Evolutionary conservation across 768 basidiomycete genomes (phyloP).

Genomic region (Pleurotus cornucopiae): DNA sequence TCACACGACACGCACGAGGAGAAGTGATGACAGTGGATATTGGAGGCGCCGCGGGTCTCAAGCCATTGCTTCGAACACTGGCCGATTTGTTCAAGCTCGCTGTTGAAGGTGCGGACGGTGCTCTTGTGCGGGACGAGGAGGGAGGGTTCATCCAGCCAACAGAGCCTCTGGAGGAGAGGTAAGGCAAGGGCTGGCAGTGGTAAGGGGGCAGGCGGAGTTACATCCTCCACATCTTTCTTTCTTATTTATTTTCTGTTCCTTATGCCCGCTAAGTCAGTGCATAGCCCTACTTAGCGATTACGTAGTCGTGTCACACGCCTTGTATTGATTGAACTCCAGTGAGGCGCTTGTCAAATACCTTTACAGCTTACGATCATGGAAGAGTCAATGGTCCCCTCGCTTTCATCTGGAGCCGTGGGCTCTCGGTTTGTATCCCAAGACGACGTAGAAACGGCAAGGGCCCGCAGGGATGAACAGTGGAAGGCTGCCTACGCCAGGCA

Average conservation of each 20-base stretch:
- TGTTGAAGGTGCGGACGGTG: slow-evolving; percentile 29
- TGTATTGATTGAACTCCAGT: not conserved
- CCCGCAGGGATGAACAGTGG: slow-evolving; percentile 80
- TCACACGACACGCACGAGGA: slow-evolving; percentile 50
- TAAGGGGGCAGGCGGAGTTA: not conserved
- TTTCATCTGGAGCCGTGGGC: slow-evolving; percentile 69
- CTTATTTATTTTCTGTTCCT: not conserved
- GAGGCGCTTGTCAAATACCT: slow-evolving; percentile 1
- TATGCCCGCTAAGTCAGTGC: too few relatives aligned
- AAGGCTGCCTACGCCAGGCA: slow-evolving; percentile 85
- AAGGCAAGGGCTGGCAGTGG: not conserved
- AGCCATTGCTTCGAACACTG: slow-evolving; percentile 25
- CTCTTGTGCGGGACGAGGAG: slow-evolving; percentile 26
- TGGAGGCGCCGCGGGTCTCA: slow-evolving; percentile 37
- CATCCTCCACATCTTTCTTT: not conserved
- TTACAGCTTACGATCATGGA: slow-evolving; percentile 38
- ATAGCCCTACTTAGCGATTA: too few relatives aligned
- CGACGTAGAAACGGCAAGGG: slow-evolving; percentile 71
- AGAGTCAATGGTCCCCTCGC: slow-evolving; percentile 62
- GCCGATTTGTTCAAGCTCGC: slow-evolving; percentile 27
- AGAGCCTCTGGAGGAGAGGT: not conserved
- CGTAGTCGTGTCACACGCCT: not conserved
- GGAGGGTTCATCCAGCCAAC: slow-evolving; percentile 20
- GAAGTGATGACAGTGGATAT: slow-evolving; percentile 57
- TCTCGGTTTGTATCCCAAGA: slow-evolving; percentile 81